Percentiles rank a stretch among this genome's conserved stretches.
Conservation (phyloP, 176 grass and related monocot genomes). For the Guadua angustifolia region DNA sequence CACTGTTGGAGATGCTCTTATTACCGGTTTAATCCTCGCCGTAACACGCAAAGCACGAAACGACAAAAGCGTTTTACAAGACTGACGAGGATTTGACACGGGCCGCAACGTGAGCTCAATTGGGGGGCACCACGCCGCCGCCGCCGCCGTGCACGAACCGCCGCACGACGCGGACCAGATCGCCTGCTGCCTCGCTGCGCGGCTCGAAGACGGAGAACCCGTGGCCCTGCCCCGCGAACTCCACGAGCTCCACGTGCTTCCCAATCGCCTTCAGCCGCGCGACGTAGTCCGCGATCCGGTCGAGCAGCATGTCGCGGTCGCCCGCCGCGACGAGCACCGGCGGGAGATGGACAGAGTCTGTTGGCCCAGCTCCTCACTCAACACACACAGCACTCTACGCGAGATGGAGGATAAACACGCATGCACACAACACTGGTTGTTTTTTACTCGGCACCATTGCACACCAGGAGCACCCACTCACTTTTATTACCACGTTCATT, state of each 20-base stretch:
- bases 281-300: constrained; percentile 64
- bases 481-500: too few species aligned
- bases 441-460: too few species aligned
- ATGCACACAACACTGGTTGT: too few species aligned
- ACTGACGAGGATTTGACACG: not conserved
- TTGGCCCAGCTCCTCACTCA: too few species aligned
- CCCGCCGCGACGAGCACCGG: constrained; percentile 59
- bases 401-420: too few species aligned
- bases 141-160: constrained; percentile 41
- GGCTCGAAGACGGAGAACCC: constrained; percentile 65
- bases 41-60: not conserved
- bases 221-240: constrained; percentile 65
- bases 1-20: too few species aligned
- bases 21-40: too few species aligned
- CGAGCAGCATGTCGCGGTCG: constrained; percentile 56
- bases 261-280: constrained; percentile 10
- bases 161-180: constrained; percentile 52
- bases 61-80: not conserved
- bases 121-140: too few species aligned
- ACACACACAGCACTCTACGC: too few species aligned
- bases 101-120: not conserved
- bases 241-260: not conserved
- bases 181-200: constrained; percentile 41
- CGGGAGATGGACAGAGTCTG: constrained; percentile 19
- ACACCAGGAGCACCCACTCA: too few species aligned